Evolutionary conservation across 2,329 filamentous ascomycete species (phyloP), one percentile per base, ranked within the genome.

Genomic region (Penicillium sp.): DNA sequence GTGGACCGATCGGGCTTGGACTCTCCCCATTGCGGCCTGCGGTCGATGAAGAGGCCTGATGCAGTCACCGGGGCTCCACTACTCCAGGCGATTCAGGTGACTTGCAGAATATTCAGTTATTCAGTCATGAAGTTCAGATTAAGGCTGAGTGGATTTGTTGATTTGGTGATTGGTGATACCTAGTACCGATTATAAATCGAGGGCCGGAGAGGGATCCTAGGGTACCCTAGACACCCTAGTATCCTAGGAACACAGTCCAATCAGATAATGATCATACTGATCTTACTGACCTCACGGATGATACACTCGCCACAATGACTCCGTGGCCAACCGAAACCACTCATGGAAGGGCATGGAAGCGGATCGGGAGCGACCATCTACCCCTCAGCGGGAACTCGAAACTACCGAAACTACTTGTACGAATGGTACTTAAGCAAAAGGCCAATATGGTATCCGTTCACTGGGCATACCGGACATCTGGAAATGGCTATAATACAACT

Each of bases 401-500:
- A 20, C 33, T 8, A 36, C 15, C 18, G 9, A 20, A 10, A 36
- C 15, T 36, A 36, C 33, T 20, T n/a, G n/a, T n/a, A n/a, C n/a
- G n/a, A n/a, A n/a, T n/a, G n/a, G n/a, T n/a, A n/a, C n/a, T n/a
- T n/a, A n/a, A n/a, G n/a, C n/a, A n/a, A n/a, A n/a, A n/a, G n/a
- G n/a, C n/a, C n/a, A n/a, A n/a, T n/a, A n/a, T n/a, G n/a, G n/a
- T n/a, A n/a, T 37, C 34, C 34, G 23, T 33, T 40, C 21, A 40
- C n/a, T n/a, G n/a, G n/a, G n/a, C n/a, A n/a, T n/a, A n/a, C n/a
- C n/a, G n/a, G n/a, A n/a, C n/a, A n/a, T n/a, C 9, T 42, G 26
- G 26, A 27, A 13, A 42, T 42, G 46, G 26, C 29, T 49, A 49
- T 49, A 42, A 42, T 49, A 49, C 46, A 49, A 47, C 21, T 40